Base-by-base conservation (phyloP, 106 monocot genomes). In the Dendrobium officinale region DNA sequence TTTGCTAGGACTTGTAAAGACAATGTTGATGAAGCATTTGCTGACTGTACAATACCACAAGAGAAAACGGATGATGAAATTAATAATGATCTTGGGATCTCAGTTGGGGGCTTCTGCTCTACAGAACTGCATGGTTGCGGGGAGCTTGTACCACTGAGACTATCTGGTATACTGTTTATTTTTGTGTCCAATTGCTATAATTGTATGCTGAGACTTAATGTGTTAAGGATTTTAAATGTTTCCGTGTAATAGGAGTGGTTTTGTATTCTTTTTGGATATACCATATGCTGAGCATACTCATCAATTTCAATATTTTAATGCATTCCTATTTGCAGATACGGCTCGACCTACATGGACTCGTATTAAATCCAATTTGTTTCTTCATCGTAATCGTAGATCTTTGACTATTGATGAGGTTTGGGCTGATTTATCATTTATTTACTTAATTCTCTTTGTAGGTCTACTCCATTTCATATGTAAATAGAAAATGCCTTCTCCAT, bases 361-460 rank as follows among this genome's bases (percentile, higher is more conserved):
- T 75, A 84, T 95, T 48, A 93, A 88, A 78, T 85, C 83, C 76
- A 99, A 99, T 68, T 73, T 91, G 29, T 99, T 89, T 90, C 87
- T 93, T 40, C 95, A 95, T 85, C 89, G 98, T 18, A 89, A 78
- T 73, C 89, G 92, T 58, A 92, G 79, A 91, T 86, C 85, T 42
- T 95, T 95, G 77, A 90, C 80, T 15, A 93, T 99, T 66, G 98
- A 99, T 81, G 98, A 99, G 98, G 98, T 99, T 58, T 78, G 84
- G 18, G 7, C 18, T 55, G 27, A 20, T 64, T 51, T 31, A 31
- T 31, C 42, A 17, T 58, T 75, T 68, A 68, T 6, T 13, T 68
- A 31, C 24, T 68, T 0, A 70, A 70, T 70, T 0, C 4, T 37
- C 33, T 33, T 33, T 70, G 37, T 33, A 24, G 70, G 16, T 37